Evolutionary conservation across 495 filamentous ascomycete genomes (phyloP).

Genomic region (Baudoinia panamericana): DNA sequence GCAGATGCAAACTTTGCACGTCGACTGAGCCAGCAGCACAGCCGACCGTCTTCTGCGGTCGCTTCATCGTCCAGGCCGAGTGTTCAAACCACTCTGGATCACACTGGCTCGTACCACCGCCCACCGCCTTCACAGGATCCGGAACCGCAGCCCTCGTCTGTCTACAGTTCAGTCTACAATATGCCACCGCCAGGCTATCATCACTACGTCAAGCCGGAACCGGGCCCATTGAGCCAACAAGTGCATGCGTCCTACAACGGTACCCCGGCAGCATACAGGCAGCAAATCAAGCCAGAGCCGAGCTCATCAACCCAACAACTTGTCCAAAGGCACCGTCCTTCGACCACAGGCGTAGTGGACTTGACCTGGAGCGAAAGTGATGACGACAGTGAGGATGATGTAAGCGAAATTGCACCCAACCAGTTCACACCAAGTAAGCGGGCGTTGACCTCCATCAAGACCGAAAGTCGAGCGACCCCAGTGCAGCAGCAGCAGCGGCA

Average conservation of each 20-base stretch:
- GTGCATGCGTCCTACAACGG: no score
- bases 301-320: slow-evolving; percentile 6
- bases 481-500: no score
- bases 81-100: slow-evolving; percentile 15
- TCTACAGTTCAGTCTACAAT: neutral
- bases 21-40: slow-evolving; percentile 1
- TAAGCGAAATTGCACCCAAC: slow-evolving; percentile 7
- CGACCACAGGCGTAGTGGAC: slow-evolving; percentile 9
- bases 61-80: slow-evolving; percentile 1
- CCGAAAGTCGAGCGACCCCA: no score
- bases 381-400: no score
- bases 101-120: slow-evolving; percentile 10
- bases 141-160: neutral
- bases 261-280: neutral
- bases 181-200: neutral
- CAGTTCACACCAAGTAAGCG: slow-evolving; percentile 3
- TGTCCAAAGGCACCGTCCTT: slow-evolving; percentile 1
- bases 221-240: slow-evolving; percentile 2
- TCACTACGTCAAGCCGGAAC: slow-evolving; percentile 8
- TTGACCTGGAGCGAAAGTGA: slow-evolving; percentile 19
- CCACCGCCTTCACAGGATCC: slow-evolving; percentile 3
- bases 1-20: slow-evolving; percentile 10
- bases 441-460: neutral
- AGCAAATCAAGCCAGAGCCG: slow-evolving; percentile 9
- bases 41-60: neutral